Base-by-base conservation (phyloP, 2,329 filamentous ascomycete species). In the Apiospora arundinis region DNA sequence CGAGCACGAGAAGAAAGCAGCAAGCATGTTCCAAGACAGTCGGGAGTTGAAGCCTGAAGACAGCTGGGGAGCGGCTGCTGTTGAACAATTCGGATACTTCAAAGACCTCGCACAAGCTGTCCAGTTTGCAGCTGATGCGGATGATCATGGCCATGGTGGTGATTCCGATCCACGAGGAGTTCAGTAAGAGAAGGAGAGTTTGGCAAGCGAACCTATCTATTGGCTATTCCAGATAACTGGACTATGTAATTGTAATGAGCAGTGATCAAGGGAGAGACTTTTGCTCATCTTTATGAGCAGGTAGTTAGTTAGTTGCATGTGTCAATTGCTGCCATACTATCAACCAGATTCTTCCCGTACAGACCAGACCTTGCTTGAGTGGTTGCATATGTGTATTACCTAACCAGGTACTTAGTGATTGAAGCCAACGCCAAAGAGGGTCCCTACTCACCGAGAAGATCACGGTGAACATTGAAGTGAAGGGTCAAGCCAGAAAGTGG, bases 21-120 rank as follows among this genome's bases (percentile, higher is more conserved):
- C 74, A 46, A 75, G 76, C 1, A 69, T 83, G 42, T 82, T 82
- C 74, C 76, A 77, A 45, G 76, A 77, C 52, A 78, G 73, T 56
- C 76, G 73, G 37, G 75, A 75, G 52, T 68, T 46, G 1, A 37
- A 76, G 14, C 68, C 75, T 4, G 74, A 68, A 66, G 74, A 78
- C 32, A 76, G 71, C 42, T 80, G 79, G 78, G 79, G 79, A 4
- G 71, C 70, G 2, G 72, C 77, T 45, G 78, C 76, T 7, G 74
- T 73, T 12, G 73, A 75, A 4, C 79, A 80, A 67, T 69, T 77
- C 49, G 74, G 74, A 63, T 74, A 72, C 32, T 70, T 79, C 44
- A 73, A 72, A 16, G 69, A 69, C 52, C 72, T 81, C 25, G 75
- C 74, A 42, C 74, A 73, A 67, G 76, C 67, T 32, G 63, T 74